A percentile compares a stretch with the other conserved stretches of the same genome.
phyloP scores from a whole-genome alignment of 116 monocot species.

The Zostera marina region DNA sequence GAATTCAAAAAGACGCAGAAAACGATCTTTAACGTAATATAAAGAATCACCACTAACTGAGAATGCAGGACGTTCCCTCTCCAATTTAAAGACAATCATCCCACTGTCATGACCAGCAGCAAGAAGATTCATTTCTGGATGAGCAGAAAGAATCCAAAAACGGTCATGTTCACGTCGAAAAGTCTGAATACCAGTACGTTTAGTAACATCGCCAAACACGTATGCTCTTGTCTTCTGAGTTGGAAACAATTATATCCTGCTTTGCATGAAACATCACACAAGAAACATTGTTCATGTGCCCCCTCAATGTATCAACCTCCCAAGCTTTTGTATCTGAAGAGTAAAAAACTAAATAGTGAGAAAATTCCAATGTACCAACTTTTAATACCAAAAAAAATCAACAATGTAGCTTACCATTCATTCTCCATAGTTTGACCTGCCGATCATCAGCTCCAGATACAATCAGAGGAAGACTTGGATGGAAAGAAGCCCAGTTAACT shows the following conservation, averaged over 20 bases:
- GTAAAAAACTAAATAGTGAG: neutral
- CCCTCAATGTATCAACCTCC: conserved; percentile 94
- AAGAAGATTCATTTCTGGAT: conserved; percentile 89
- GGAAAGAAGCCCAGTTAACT: conserved; percentile 94
- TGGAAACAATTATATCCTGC: conserved; percentile 92
- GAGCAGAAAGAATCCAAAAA: conserved; percentile 87
- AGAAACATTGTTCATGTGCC: conserved; percentile 96
- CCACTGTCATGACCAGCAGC: conserved; percentile 96
- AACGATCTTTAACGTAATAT: conserved; percentile 71
- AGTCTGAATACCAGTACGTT: conserved; percentile 81
- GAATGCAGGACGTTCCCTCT: conserved; percentile 84
- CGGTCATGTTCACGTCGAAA: conserved; percentile 93
- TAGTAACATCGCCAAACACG: conserved; percentile 96
- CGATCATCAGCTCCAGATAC: conserved; percentile 96
- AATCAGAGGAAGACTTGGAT: conserved; percentile 79
- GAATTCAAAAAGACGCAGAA: conserved; percentile 61
- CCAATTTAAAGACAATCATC: conserved; percentile 92
- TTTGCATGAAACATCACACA: conserved; percentile 95
- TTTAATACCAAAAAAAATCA: neutral
- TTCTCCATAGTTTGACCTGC: conserved; percentile 88
- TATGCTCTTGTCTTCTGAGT: conserved; percentile 95
- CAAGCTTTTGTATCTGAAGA: conserved; percentile 84
- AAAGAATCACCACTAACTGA: conserved; percentile 53
- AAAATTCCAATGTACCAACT: no score
- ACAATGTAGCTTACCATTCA: conserved; percentile 53